phyloP scores from a whole-genome alignment of 129 eudicot genomes.

The Chrysanthemum lavandulifolium region DNA sequence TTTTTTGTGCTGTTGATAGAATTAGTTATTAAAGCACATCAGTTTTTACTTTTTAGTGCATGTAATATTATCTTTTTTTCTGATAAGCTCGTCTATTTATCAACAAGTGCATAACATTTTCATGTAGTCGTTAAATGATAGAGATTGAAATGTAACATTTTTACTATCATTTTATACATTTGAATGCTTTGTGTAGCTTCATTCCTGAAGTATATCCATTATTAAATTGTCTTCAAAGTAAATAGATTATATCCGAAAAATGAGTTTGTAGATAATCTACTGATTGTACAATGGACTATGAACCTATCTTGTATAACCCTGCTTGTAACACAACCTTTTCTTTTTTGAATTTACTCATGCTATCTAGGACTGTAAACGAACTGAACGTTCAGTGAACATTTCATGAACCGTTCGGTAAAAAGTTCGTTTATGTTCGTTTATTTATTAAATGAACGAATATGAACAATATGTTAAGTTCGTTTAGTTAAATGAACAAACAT shows the following conservation, averaged over 20 bases:
- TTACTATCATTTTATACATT: background rate
- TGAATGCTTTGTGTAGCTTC: conserved; percentile 1
- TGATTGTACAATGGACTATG: conserved; percentile 7
- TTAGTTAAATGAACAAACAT: too few species aligned
- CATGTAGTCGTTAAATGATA: background rate
- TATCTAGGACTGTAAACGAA: too few species aligned
- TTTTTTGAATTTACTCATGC: background rate
- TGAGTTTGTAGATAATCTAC: conserved; percentile 7
- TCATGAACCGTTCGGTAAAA: too few species aligned
- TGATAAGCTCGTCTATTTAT: background rate
- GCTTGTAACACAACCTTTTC: conserved; percentile 1
- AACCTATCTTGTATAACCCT: conserved; percentile 12
- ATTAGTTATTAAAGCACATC: too few species aligned
- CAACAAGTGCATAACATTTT: conserved; percentile 11
- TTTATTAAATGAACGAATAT: too few species aligned
- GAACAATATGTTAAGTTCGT: too few species aligned
- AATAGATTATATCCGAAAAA: background rate
- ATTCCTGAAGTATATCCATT: background rate
- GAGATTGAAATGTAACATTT: background rate
- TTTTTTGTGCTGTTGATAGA: too few species aligned
- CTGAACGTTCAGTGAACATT: too few species aligned
- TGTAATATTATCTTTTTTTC: too few species aligned
- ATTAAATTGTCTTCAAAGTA: conserved; percentile 2
- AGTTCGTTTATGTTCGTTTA: too few species aligned
- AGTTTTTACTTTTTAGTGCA: too few species aligned